Base-by-base conservation (phyloP, 805 yeast genomes). In the Dipodascopsis uninucleata region DNA sequence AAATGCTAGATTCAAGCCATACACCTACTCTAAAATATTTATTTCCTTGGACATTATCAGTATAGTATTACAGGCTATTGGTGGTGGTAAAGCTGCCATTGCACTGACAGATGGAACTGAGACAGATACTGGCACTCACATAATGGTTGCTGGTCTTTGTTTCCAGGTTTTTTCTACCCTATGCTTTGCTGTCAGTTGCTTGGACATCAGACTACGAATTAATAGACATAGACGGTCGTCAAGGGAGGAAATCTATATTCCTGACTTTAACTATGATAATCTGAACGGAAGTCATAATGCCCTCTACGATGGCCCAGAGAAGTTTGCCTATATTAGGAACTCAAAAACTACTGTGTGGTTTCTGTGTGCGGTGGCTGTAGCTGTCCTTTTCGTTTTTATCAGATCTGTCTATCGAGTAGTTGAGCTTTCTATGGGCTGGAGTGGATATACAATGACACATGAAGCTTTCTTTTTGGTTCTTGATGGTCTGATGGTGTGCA, bases 101-200 rank as follows among this genome's bases (percentile, higher is more conserved):
- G 70, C 77, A 0, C 61, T 72, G 5, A 50, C 62, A 6, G 39
- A 41, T 2, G 58, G 59, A 32, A 59, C 65, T 10, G 57, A 60
- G 31, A 58, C 75, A 1, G 55, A 33, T 2, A 31, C 45, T 1
- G 90, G 90, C n/a, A 71, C 83, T 1, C 70, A 79, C 59, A 62
- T 82, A 38, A 83, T 87, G 81, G 75, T 85, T 36, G 89, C 75
- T 2, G 96, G 96, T 5, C 70, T 88, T 38, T 82, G 81, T 0
- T 71, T 82, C 58, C 96, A 88, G 65, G 89, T 85, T 4, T 63
- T 74, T 4, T 73, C 85, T 3, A 82, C 88, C 82, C 56, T 73
- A 1, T 43, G 79, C 1, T 88, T 85, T 62, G 62, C 80, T 25
- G 21, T 65, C 4, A 63, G 83, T 9, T 74, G 76, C 67, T 58